Evolutionary conservation across 768 basidiomycete species (phyloP).

Genomic region (Phlebiopsis gigantea): DNA sequence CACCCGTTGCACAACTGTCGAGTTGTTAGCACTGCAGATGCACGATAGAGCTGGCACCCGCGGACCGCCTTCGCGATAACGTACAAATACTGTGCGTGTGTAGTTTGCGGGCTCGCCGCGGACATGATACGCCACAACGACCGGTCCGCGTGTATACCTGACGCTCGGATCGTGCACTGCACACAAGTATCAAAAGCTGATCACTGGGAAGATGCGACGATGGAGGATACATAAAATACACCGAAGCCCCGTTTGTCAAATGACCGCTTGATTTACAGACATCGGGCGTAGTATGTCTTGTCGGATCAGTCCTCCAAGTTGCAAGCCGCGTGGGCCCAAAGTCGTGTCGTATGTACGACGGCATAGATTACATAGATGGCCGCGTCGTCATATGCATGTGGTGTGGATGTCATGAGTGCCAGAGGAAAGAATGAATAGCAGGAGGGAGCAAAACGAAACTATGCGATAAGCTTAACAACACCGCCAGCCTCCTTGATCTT

Average conservation of each 20-base stretch:
- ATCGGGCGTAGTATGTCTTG: background rate
- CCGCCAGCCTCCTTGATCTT: constrained; percentile 95
- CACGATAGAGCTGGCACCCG: background rate
- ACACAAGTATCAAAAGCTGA: too few species aligned
- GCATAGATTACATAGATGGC: constrained; percentile 26
- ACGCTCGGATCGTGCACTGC: too few species aligned
- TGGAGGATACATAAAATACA: too few species aligned
- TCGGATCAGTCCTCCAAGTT: background rate
- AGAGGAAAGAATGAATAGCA: constrained; percentile 17
- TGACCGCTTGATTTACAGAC: background rate
- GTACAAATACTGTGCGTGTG: background rate
- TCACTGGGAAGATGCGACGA: too few species aligned
- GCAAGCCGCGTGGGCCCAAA: background rate
- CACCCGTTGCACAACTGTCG: background rate
- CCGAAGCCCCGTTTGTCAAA: background rate
- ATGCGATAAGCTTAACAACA: constrained; percentile 91
- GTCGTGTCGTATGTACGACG: constrained; percentile 10
- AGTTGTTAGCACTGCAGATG: background rate
- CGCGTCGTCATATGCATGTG: constrained; percentile 27
- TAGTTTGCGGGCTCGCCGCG: background rate
- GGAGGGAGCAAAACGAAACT: constrained; percentile 30
- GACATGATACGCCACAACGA: background rate
- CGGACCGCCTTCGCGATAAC: too few species aligned
- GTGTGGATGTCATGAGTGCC: constrained; percentile 17
- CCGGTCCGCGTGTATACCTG: background rate